Evolutionary conservation across 805 yeast genomes (phyloP).

Genomic region (Starmerella bombi): DNA sequence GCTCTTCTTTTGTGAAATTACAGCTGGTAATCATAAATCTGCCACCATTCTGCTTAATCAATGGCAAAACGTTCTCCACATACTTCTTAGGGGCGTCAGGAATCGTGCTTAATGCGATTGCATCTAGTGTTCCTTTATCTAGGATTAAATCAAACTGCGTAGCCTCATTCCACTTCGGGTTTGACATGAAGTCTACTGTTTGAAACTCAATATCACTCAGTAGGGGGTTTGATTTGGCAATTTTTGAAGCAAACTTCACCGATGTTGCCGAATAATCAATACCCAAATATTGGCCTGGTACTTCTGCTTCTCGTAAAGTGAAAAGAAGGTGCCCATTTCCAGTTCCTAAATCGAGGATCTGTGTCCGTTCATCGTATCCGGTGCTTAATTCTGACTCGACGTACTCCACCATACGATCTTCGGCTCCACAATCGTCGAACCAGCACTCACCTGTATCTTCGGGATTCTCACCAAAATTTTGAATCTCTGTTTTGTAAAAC

Average conservation of each 20-base stretch:
- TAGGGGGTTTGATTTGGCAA: constrained; percentile 31
- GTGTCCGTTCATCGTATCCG: constrained; percentile 19
- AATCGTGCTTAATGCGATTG: constrained; percentile 67
- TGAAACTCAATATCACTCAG: constrained; percentile 35
- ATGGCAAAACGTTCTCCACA: constrained; percentile 41
- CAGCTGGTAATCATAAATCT: constrained; percentile 74
- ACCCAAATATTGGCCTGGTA: constrained; percentile 50
- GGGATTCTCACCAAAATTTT: constrained; percentile 58
- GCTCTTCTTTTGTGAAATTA: constrained; percentile 77
- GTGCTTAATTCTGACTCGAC: constrained; percentile 36
- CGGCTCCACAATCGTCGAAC: constrained; percentile 95
- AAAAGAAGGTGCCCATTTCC: constrained; percentile 90
- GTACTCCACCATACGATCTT: constrained; percentile 64
- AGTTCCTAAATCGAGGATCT: constrained; percentile 75
- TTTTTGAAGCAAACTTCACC: constrained; percentile 55
- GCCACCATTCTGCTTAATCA: constrained; percentile 42
- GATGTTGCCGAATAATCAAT: constrained; percentile 78
- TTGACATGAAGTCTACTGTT: constrained; percentile 54
- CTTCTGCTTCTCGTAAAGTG: constrained; percentile 50
- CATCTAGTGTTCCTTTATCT: constrained; percentile 95
- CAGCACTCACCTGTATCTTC: constrained; percentile 91
- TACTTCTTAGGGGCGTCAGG: constrained; percentile 36
- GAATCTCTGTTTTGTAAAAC: constrained; percentile 60
- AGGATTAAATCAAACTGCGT: constrained; percentile 56
- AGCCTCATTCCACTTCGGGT: constrained; percentile 27